Conservation (phyloP, 352 stramenopile species). For the Peronospora farinosa region DNA sequence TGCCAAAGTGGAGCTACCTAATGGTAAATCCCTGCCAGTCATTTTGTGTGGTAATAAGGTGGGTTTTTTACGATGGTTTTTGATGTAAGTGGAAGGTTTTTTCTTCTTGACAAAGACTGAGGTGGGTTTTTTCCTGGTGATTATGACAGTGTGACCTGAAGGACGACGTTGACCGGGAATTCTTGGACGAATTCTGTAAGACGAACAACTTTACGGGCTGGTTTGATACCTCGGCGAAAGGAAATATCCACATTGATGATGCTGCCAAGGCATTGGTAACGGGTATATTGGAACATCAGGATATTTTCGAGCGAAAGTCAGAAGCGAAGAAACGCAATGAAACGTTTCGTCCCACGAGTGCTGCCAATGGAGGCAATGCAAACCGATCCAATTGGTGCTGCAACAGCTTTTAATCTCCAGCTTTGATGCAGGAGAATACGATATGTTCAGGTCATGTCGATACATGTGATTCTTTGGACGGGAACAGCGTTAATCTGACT, state of each 20-base stretch:
- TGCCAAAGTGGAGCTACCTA: slow-evolving; percentile 88
- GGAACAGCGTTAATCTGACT: slow-evolving; percentile 15
- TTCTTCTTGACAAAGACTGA: neutral
- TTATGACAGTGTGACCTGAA: slow-evolving; percentile 74
- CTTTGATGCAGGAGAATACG: slow-evolving; percentile 4
- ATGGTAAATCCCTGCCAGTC: slow-evolving; percentile 86
- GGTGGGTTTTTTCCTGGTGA: slow-evolving; percentile 5
- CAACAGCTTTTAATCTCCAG: slow-evolving; percentile 69
- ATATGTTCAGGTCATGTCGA: slow-evolving; percentile 17
- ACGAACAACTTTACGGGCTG: slow-evolving; percentile 88
- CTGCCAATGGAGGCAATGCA: slow-evolving; percentile 32
- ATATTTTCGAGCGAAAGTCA: slow-evolving; percentile 84
- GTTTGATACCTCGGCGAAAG: slow-evolving; percentile 91
- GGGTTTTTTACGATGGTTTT: neutral
- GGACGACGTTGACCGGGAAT: slow-evolving; percentile 61
- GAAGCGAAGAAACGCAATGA: slow-evolving; percentile 63
- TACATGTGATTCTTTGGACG: slow-evolving; percentile 17
- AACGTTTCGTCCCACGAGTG: slow-evolving; percentile 66
- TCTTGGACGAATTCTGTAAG: slow-evolving; percentile 85
- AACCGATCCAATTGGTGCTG: slow-evolving; percentile 71
- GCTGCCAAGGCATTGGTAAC: slow-evolving; percentile 77
- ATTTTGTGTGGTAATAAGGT: slow-evolving; percentile 92
- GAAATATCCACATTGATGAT: slow-evolving; percentile 89
- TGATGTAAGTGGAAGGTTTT: no score
- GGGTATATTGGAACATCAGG: slow-evolving; percentile 69